These are phyloP conservation scores for Golovinomyces cichoracearum DNA, from an alignment of 2,329 filamentous ascomycete genomes.

Conservation along the genomic window DNA sequence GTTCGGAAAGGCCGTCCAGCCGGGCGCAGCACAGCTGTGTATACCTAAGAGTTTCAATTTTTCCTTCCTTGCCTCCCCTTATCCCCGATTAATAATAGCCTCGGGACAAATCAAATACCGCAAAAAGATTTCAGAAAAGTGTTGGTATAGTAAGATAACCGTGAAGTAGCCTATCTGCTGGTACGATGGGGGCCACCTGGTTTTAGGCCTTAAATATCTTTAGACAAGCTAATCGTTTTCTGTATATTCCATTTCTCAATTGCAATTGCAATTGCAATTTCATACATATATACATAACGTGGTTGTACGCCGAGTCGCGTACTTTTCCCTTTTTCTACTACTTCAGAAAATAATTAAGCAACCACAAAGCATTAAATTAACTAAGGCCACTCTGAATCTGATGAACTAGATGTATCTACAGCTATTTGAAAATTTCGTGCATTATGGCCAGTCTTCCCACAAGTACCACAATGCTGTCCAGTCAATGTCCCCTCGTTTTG, in stretches of 20 bases:
- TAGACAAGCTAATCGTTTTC: too few relatives aligned
- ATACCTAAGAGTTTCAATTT: background rate
- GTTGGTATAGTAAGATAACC: background rate
- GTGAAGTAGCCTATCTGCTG: background rate
- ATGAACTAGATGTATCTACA: too few relatives aligned
- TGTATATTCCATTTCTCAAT: too few relatives aligned
- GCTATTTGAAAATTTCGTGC: constrained; percentile 4
- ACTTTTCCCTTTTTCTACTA: too few relatives aligned
- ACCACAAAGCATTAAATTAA: too few relatives aligned
- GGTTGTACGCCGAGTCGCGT: too few relatives aligned
- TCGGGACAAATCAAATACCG: background rate
- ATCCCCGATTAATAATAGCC: background rate
- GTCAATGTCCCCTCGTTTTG: background rate
- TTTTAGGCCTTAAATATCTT: too few relatives aligned
- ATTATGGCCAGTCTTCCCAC: constrained; percentile 5
- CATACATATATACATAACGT: too few relatives aligned
- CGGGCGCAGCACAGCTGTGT: background rate
- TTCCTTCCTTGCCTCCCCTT: background rate
- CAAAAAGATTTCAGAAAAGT: background rate
- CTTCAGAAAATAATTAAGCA: too few relatives aligned
- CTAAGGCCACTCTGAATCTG: too few relatives aligned
- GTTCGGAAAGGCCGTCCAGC: background rate
- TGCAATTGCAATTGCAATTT: too few relatives aligned
- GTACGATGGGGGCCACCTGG: too few relatives aligned
- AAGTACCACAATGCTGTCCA: constrained; percentile 3